Base-by-base conservation (phyloP, 2,329 filamentous ascomycete genomes). In the Microcyclospora tardicrescens region DNA sequence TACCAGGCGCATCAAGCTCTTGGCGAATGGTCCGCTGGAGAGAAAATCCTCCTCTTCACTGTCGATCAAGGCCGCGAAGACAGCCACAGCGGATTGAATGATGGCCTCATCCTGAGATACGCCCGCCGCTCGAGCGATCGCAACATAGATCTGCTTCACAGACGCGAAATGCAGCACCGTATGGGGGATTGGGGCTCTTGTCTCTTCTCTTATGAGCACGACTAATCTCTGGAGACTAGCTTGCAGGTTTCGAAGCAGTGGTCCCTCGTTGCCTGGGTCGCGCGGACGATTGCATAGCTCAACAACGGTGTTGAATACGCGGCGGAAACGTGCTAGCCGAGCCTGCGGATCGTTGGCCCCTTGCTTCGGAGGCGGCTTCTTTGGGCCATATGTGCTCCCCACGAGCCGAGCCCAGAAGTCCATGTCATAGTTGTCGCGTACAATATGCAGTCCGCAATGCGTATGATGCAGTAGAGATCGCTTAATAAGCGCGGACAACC, bases 21-120 rank as follows among this genome's bases (percentile, higher is more conserved):
- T 75, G 2, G 91, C 85, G 58, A 98, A 98, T 39, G 76, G 72
- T 27, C 80, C 75, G 54, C 83, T 93, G 55, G 93, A 84, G 35
- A 95, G 76, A 54, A 96, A 93, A 28, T 86, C 85, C 57, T 95
- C 91, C 63, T 95, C 87, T 61, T 96, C 91, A 59, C 86, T 91
- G 62, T 98, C 91, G 53, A 96, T 84, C 46, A 98, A 72, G 12
- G 85, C 86, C 41, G 84, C 85, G 61, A 95, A 95, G 56, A 95
- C 79, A 31, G 80, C 69, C 29, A 94, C 81, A 16, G 84, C 82
- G 55, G 89, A 83, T 47, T 81, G 79, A 50, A 96, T 81, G 54
- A 95, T 80, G 55, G 77, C 80, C 52, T 93, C 82, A 60, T 93
- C 83, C 58, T 84, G 81, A 27, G 83, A 86, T 0, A 81, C 80